Evolutionary conservation across 169 alveolate genomes (phyloP), one percentile per base, ranked within the genome.

Genomic region (Toxoplasma gondii): DNA sequence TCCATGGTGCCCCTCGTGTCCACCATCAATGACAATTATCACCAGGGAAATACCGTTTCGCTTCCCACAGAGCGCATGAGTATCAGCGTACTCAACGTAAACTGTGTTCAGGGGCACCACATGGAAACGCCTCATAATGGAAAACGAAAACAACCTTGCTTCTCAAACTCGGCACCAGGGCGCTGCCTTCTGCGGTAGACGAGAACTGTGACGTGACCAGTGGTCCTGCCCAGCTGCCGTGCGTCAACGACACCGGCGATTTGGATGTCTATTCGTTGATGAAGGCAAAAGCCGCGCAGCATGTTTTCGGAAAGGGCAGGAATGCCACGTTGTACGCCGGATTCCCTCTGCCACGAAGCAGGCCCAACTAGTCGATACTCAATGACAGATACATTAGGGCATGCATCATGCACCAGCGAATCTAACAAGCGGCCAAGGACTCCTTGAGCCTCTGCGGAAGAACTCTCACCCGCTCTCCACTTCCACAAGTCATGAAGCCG

Each of bases 291-390:
- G n/a, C 39, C 82, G 17, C 34, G 34, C 43, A 69, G 82, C 39
- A 69, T 69, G 17, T 69, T 34, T 34, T 29, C 39, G 34, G 38
- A 34, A 17, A 34, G 38, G 82, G 82, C 34, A 4, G 82, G 82
- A 5, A 29, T 34, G 82, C 39, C 34, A 9, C 82, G 38, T 7
- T 34, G 43, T 9, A 34, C 34, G 43, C 82, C 82, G 82, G n/a
- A 69, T 69, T 69, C 82, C 82, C 82, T 29, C 39, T 69, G 82
- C 82, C 82, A 69, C 39, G 82, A 69, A 31, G 82, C 82, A 69
- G 82, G 82, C 17, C 82, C 82, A 69, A 69, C 82, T 31, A 69
- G 43, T 31, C 82, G 82, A 22, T 69, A 69, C 39, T 69, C 82
- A 69, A 69, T 69, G 82, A 69, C 82, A 29, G 34, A 29, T 69